phyloP scores from a whole-genome alignment of 257 asterid genomes.

The Thymus mandschuricus region DNA sequence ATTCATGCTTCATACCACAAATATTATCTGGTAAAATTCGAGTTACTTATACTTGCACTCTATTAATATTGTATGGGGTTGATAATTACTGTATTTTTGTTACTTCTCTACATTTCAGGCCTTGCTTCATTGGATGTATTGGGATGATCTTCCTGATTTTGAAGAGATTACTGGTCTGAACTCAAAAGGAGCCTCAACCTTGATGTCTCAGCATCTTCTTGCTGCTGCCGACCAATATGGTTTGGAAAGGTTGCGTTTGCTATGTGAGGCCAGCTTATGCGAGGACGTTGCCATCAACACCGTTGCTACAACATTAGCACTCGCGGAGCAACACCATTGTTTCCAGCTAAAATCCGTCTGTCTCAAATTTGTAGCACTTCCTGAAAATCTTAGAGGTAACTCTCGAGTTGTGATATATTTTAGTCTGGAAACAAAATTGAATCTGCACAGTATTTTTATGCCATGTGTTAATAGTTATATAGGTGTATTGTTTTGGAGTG shows the following conservation, averaged over 20 bases:
- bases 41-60: background rate
- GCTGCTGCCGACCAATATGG: conserved; percentile 97
- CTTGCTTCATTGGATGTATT: conserved; percentile 83
- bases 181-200: conserved; percentile 86
- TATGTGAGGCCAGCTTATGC: conserved; percentile 84
- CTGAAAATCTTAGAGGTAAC: conserved; percentile 86
- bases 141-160: conserved; percentile 84
- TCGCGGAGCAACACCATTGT: conserved; percentile 98
- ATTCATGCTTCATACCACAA: background rate
- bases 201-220: conserved; percentile 95
- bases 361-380: conserved; percentile 79
- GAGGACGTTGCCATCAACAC: conserved; percentile 88
- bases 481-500: background rate
- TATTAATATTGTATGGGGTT: background rate
- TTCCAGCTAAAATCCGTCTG: conserved; percentile 86
- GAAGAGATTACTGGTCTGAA: conserved; percentile 87
- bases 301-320: conserved; percentile 94
- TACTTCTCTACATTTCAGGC: conserved; percentile 52
- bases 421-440: background rate
- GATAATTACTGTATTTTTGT: conserved; percentile 18
- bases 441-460: background rate
- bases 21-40: background rate
- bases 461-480: background rate
- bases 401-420: conserved; percentile 20
- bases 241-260: conserved; percentile 82